Evolutionary conservation across 2,329 filamentous ascomycete species (phyloP).

Genomic region (Sarocladium kiliense): DNA sequence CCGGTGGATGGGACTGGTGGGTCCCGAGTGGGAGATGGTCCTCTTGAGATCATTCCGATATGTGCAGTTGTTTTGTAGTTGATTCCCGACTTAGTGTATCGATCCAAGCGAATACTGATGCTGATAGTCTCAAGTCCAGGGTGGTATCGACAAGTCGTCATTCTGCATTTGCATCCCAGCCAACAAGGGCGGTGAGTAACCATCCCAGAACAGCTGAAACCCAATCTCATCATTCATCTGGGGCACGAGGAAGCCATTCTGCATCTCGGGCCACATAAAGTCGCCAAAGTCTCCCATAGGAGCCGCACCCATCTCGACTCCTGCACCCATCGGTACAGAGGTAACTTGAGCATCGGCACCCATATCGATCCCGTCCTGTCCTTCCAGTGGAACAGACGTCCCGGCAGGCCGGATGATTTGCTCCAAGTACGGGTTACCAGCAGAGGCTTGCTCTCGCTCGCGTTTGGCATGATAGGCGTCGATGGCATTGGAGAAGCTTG

Average conservation of each 20-base stretch:
- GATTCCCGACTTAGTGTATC: too few relatives aligned
- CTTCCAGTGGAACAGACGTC: neutral
- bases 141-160: slow-evolving; percentile 5
- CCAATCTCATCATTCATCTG: slow-evolving; percentile 8
- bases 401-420: slow-evolving; percentile 1
- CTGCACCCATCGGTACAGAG: neutral
- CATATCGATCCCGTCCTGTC: neutral
- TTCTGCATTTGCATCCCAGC: slow-evolving; percentile 8
- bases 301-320: neutral
- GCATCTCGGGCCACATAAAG: slow-evolving; percentile 5
- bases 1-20: neutral
- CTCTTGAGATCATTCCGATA: neutral
- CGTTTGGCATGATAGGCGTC: neutral
- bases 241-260: slow-evolving; percentile 4
- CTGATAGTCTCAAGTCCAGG: neutral
- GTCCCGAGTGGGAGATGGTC: neutral
- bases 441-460: slow-evolving; percentile 2
- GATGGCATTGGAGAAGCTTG: slow-evolving; percentile 4
- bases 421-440: neutral
- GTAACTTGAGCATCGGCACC: neutral
- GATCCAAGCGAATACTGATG: too few relatives aligned
- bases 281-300: slow-evolving; percentile 1
- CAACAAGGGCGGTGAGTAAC: neutral
- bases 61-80: neutral
- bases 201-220: slow-evolving; percentile 6